Base-by-base conservation (phyloP, 805 yeast species). In the Ascoidea tarda region DNA sequence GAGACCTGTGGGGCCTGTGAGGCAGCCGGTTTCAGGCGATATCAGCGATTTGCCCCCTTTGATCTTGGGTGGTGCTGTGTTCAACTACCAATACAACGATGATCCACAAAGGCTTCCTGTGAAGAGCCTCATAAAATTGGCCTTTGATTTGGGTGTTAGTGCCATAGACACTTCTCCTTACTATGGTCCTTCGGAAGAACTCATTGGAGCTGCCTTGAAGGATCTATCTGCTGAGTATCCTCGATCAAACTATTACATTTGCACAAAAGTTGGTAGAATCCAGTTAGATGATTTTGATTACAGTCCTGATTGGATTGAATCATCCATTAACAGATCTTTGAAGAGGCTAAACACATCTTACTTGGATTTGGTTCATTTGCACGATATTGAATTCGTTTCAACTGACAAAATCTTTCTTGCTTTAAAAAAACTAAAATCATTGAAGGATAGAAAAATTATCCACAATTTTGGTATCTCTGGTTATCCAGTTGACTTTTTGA, bases 121-220 rank as follows among this genome's bases (percentile, higher is more conserved):
- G 8, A 69, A 67, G 8, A 79, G 77, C 0, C 75, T 90, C 50
- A 58, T 90, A 21, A 62, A 69, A 49, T 60, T 64, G 12, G 93
- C 90, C 0, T 82, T 90, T 59, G 66, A 70, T 21, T 62, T 71
- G 32, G 96, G 96, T 0, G 69, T 87, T 55, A 75, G 73, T 49
- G 93, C 95, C 1, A 71, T 90, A 45, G 97, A 90, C 62, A 88
- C 97, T 0, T 86, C 96, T 0, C 96, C 97, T 4, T 89, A 87
- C 67, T 90, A 90, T 63, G 97, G 97, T 0, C 87, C 87, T 0
- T 85, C 95, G 5, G 98, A 90, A 62, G 72, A 67, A 16, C 57
- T 90, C 12, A 63, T 87, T 5, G 97, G 98, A 1, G 55, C 72
- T 14, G 91, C 89, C 0, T 67, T 90, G 57, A 63, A 66, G 31